These are phyloP conservation scores for Alternaria incomplexa DNA, from an alignment of 2,329 filamentous ascomycete species.

Conservation along the genomic window DNA sequence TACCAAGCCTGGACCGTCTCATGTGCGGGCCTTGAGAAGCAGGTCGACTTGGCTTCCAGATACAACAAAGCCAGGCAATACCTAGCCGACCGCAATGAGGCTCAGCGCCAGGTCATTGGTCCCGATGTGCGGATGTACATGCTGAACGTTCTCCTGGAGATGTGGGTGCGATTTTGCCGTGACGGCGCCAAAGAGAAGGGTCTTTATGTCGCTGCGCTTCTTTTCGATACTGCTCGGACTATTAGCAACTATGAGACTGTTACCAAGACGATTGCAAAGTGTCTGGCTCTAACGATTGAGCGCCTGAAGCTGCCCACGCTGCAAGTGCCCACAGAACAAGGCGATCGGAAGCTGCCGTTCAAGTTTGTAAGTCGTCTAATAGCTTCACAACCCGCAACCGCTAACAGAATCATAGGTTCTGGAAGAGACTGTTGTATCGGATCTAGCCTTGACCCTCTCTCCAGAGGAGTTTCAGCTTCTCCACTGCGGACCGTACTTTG, in stretches of 20 bases:
- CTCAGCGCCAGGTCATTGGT: constrained; percentile 50
- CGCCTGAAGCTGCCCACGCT: constrained; percentile 49
- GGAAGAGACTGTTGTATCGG: constrained; percentile 23
- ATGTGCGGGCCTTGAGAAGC: constrained; percentile 56
- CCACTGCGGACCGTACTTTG: constrained; percentile 74
- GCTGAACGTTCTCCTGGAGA: constrained; percentile 55
- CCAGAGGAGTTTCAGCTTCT: constrained; percentile 69
- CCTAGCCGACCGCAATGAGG: constrained; percentile 50
- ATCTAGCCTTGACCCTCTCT: constrained; percentile 47
- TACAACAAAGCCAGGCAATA: constrained; percentile 60
- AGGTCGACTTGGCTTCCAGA: constrained; percentile 50
- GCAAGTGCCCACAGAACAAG: constrained; percentile 32
- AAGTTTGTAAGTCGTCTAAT: constrained; percentile 28
- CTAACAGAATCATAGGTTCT: constrained; percentile 13
- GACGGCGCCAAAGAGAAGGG: constrained; percentile 36
- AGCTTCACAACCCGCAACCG: neutral
- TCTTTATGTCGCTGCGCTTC: constrained; percentile 40
- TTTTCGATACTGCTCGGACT: constrained; percentile 38
- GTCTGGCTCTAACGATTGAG: constrained; percentile 47
- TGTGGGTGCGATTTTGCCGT: constrained; percentile 53
- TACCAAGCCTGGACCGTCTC: constrained; percentile 55
- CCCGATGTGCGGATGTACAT: constrained; percentile 58
- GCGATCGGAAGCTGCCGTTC: constrained; percentile 55
- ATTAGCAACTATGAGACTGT: constrained; percentile 36
- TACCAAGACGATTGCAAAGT: constrained; percentile 38